Evolutionary conservation across 2,329 filamentous ascomycete species (phyloP), one percentile per base, ranked within the genome.

Genomic region (Catunica adiposa): DNA sequence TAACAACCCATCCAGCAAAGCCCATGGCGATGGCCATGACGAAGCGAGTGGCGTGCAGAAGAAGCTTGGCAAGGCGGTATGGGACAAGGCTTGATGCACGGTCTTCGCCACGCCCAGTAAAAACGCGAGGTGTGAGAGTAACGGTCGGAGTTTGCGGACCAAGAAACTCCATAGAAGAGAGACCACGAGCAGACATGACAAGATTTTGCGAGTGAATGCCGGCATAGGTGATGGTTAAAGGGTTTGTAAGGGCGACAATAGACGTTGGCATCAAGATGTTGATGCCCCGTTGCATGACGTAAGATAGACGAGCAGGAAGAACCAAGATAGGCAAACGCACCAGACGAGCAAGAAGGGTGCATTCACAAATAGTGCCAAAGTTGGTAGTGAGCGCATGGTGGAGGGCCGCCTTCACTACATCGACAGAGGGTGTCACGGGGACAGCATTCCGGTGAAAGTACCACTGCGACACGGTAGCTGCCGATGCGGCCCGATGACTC

Each of bases 401-500:
- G 47, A 95, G 73, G 14, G 89, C 90, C 5, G 89, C 90, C 59
- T 79, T 74, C 25, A 97, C 88, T 51, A 97, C 84, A 56, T 89
- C 83, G 56, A 77, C 75, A 1, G 88, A 89, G 0, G 86, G 82
- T 1, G 89, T 82, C 7, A 83, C 75, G 3, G 90, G 88, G 9
- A 82, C 78, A 3, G 82, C 81, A 62, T 94, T 85, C 60, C 92
- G 87, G 68, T 97, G 90, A 68, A 97, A 98, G 69, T 98, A 98
- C 92, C 92, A 98, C 68, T 98, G 92, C 42, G 88, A 94, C 23
- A 97, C 90, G 0, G 90, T 95, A 9, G 92, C 92, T 23, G 89
- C 90, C 14, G 90, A 95, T 15, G 89, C 92, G 22, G 87, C 83
- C 58, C 92, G 83, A 67, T 98, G 90, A 22, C 97, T 78, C 17